Percentiles rank a stretch among this genome's conserved stretches.
These are phyloP conservation scores for Stereum hirsutum DNA, from an alignment of 1,284 basidiomycete genomes.

Conservation along the genomic window DNA sequence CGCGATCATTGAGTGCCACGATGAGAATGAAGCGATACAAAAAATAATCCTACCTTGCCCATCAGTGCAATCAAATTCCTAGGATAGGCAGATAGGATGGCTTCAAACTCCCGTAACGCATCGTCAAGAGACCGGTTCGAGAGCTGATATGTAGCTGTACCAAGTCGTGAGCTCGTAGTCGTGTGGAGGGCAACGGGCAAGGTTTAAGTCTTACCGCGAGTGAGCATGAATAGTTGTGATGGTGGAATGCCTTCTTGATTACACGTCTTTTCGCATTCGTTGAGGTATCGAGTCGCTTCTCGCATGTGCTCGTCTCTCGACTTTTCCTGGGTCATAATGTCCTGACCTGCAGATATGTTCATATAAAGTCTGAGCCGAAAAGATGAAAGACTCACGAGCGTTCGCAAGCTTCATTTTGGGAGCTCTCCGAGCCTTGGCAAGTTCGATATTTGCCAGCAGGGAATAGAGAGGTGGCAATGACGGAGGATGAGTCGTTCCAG, in stretches of 20 bases:
- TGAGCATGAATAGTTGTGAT: constrained; percentile 49
- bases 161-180: constrained; percentile 9
- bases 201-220: constrained; percentile 44
- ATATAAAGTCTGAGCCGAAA: constrained; percentile 3
- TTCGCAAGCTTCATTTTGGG: constrained; percentile 70
- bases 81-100: constrained; percentile 70
- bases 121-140: constrained; percentile 73
- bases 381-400: constrained; percentile 48
- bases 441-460: constrained; percentile 75
- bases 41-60: constrained; percentile 51
- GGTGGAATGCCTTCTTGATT: constrained; percentile 38
- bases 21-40: background rate
- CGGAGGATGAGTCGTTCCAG: too few species aligned
- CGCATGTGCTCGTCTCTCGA: constrained; percentile 63
- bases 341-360: constrained; percentile 45
- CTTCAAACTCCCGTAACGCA: constrained; percentile 72
- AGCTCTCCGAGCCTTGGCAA: constrained; percentile 69
- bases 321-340: constrained; percentile 49
- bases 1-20: constrained; percentile 4
- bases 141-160: constrained; percentile 71
- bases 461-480: constrained; percentile 62
- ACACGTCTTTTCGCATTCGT: constrained; percentile 48
- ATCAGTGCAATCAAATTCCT: constrained; percentile 77
- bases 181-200: background rate
- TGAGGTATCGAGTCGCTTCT: constrained; percentile 64